These are phyloP conservation scores for Sporobolomyces pararoseus DNA, from an alignment of 768 basidiomycete species.

Conservation along the genomic window DNA sequence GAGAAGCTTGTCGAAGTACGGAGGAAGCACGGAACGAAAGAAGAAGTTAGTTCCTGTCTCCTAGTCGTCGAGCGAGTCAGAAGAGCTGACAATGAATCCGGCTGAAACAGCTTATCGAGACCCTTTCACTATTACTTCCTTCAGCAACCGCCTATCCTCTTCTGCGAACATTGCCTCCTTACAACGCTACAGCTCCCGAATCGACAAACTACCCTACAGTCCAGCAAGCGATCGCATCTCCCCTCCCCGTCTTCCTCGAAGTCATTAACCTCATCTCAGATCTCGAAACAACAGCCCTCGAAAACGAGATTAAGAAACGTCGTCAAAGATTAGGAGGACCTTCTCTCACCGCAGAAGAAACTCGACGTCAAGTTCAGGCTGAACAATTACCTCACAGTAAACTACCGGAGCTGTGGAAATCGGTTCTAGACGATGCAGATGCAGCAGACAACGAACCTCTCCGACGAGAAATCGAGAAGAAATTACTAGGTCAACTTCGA, in stretches of 20 bases:
- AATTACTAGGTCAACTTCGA: slow-evolving; percentile 65
- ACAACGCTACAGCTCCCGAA: slow-evolving; percentile 71
- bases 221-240: slow-evolving; percentile 63
- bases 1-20: slow-evolving; percentile 70
- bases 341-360: slow-evolving; percentile 41
- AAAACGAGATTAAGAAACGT: slow-evolving; percentile 70
- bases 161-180: slow-evolving; percentile 65
- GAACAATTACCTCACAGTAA: slow-evolving; percentile 48
- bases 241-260: slow-evolving; percentile 69
- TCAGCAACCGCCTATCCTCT: slow-evolving; percentile 63
- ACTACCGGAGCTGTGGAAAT: slow-evolving; percentile 70
- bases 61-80: too few species aligned
- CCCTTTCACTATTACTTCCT: slow-evolving; percentile 69
- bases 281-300: slow-evolving; percentile 60
- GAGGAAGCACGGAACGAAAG: slow-evolving; percentile 60
- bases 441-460: slow-evolving; percentile 64
- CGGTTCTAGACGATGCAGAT: slow-evolving; percentile 74
- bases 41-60: slow-evolving; percentile 55
- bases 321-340: slow-evolving; percentile 64
- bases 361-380: slow-evolving; percentile 44
- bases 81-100: not conserved
- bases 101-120: slow-evolving; percentile 59
- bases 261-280: slow-evolving; percentile 63
- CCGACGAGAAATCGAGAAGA: slow-evolving; percentile 72
- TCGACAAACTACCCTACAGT: slow-evolving; percentile 58